Conservation (phyloP, 768 basidiomycete genomes). For the Imleria badia region DNA sequence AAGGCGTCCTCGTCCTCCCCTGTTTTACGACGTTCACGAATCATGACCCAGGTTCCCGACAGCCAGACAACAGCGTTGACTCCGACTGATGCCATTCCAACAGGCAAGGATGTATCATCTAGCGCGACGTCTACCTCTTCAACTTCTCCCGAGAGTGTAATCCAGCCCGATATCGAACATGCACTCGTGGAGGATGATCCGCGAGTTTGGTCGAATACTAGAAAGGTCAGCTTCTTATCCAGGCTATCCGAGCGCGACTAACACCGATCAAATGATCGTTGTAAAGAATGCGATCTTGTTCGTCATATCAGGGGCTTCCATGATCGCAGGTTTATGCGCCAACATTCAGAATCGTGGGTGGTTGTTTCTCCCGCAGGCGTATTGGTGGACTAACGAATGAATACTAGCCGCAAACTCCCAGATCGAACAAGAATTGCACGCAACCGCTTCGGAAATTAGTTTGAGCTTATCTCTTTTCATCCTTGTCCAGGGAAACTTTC, state of each 20-base stretch:
- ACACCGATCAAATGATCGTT: background rate
- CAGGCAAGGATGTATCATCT: background rate
- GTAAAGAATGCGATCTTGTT: conserved; percentile 21
- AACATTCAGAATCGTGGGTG: conserved; percentile 33
- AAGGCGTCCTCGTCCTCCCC: background rate
- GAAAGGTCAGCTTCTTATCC: conserved; percentile 45
- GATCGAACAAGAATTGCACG: conserved; percentile 61
- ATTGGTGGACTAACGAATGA: background rate
- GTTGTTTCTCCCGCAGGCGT: background rate
- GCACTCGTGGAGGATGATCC: conserved; percentile 58
- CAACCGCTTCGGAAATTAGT: conserved; percentile 62
- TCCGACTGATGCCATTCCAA: background rate
- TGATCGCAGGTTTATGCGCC: conserved; percentile 28
- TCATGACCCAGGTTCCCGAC: conserved; percentile 6
- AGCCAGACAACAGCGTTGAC: background rate
- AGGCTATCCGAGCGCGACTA: background rate
- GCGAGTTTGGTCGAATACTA: conserved; percentile 52
- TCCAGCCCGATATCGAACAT: conserved; percentile 38
- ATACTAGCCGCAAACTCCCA: conserved; percentile 61
- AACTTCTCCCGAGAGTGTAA: background rate
- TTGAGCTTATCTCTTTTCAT: conserved; percentile 72
- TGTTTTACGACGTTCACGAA: background rate
- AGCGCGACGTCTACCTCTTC: background rate
- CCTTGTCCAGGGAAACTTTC: conserved; percentile 59
- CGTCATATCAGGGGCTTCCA: conserved; percentile 28